Conservation (phyloP, 768 basidiomycete species). For the Suillus cothurnatus region DNA sequence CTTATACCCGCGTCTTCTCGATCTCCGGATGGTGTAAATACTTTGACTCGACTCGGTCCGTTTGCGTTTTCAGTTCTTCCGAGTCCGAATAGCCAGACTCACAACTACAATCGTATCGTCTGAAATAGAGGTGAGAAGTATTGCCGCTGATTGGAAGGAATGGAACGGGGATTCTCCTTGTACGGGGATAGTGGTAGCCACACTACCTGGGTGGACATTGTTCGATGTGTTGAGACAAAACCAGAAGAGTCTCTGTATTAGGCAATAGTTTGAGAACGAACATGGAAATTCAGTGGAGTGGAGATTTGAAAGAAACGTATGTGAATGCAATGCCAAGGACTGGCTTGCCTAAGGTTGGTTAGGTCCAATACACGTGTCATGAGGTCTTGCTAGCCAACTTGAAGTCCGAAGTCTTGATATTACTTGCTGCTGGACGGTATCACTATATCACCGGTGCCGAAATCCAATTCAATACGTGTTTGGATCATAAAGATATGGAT, state of each 20-base stretch:
- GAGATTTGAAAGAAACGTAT: background rate
- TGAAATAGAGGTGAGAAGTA: conserved; percentile 26
- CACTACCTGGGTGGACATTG: background rate
- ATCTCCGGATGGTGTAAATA: conserved; percentile 11
- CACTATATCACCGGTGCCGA: background rate
- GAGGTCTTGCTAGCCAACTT: conserved; percentile 39
- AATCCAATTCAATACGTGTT: background rate
- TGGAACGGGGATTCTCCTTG: conserved; percentile 74
- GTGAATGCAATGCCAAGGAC: background rate
- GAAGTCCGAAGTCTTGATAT: background rate
- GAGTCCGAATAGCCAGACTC: conserved; percentile 49
- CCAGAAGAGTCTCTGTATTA: background rate
- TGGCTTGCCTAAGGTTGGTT: conserved; percentile 46
- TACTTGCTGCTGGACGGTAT: too few species aligned
- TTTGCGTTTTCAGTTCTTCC: conserved; percentile 59
- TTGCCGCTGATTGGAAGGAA: conserved; percentile 64
- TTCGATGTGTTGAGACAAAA: background rate
- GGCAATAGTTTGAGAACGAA: background rate
- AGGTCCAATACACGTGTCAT: conserved; percentile 67
- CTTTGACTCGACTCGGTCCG: conserved; percentile 37
- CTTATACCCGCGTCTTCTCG: conserved; percentile 27
- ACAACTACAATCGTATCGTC: conserved; percentile 75
- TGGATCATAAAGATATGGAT: background rate
- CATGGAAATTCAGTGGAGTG: background rate
- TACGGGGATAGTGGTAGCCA: background rate